These are phyloP conservation scores for Xerocomellus chrysenteron DNA, from an alignment of 768 basidiomycete species.

Conservation along the genomic window DNA sequence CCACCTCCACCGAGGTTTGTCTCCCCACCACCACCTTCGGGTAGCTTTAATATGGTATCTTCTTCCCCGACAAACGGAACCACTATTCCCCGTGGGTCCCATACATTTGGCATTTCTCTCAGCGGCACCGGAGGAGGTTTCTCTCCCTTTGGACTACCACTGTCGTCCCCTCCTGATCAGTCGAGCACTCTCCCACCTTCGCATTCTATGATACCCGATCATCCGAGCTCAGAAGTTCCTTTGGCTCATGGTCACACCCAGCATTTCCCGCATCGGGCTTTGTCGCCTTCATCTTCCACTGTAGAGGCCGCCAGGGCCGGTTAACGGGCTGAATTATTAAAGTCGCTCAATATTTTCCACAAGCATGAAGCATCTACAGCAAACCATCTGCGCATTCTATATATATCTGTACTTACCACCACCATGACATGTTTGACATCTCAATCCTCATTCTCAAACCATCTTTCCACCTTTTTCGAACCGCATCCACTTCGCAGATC, in stretches of 20 bases:
- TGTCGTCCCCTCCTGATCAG: slow-evolving; percentile 32
- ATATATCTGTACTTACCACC: slow-evolving; percentile 40
- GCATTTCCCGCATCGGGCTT: slow-evolving; percentile 40
- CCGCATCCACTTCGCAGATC: slow-evolving; percentile 30
- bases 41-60: slow-evolving; percentile 28
- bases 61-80: slow-evolving; percentile 26
- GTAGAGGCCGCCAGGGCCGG: slow-evolving; percentile 40
- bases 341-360: slow-evolving; percentile 38
- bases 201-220: slow-evolving; percentile 38
- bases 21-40: slow-evolving; percentile 32
- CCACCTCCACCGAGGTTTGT: slow-evolving; percentile 36
- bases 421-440: slow-evolving; percentile 36
- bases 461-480: slow-evolving; percentile 21
- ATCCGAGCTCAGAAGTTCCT: slow-evolving; percentile 31
- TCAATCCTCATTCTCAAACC: slow-evolving; percentile 28
- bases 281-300: slow-evolving; percentile 39
- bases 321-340: slow-evolving; percentile 40
- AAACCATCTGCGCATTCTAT: slow-evolving; percentile 41
- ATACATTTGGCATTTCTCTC: slow-evolving; percentile 32
- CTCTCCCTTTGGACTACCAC: slow-evolving; percentile 34
- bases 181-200: slow-evolving; percentile 27
- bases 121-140: slow-evolving; percentile 26
- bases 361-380: slow-evolving; percentile 41
- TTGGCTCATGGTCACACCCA: slow-evolving; percentile 35
- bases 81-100: slow-evolving; percentile 31